Evolutionary conservation across 768 basidiomycete genomes (phyloP).

Genomic region (Boletus tomentosulus): DNA sequence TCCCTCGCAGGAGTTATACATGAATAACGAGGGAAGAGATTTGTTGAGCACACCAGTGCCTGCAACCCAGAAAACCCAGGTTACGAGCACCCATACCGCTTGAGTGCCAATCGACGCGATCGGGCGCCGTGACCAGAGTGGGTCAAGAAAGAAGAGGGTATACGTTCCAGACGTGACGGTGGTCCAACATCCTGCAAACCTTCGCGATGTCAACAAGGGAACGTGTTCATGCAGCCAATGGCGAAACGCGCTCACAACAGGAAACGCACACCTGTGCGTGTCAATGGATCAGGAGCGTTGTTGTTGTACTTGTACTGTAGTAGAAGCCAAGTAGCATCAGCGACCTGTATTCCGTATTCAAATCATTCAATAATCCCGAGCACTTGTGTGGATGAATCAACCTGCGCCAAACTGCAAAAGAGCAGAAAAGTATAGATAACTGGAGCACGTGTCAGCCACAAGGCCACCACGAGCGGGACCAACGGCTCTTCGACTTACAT

Average conservation of each 20-base stretch:
- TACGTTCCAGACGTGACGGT: conserved; percentile 47
- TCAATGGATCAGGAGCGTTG: conserved; percentile 46
- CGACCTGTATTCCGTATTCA: conserved; percentile 34
- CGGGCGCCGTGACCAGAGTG: conserved; percentile 49
- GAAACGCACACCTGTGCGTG: conserved; percentile 43
- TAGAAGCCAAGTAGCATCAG: conserved; percentile 55
- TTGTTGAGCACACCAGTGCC: conserved; percentile 50
- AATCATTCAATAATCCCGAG: conserved; percentile 2
- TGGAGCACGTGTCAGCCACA: conserved; percentile 27
- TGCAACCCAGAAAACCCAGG: conserved; percentile 60
- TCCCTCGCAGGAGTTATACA: conserved; percentile 37
- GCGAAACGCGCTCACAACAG: conserved; percentile 40
- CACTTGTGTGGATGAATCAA: conserved; percentile 13
- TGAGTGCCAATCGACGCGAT: conserved; percentile 57
- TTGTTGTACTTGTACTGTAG: conserved; percentile 51
- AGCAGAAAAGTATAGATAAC: conserved; percentile 52
- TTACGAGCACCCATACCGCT: conserved; percentile 52
- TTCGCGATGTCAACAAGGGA: conserved; percentile 22
- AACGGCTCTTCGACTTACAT: conserved; percentile 32
- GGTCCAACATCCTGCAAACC: conserved; percentile 62
- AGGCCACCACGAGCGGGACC: background rate
- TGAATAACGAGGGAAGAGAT: conserved; percentile 43
- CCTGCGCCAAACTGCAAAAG: conserved; percentile 45
- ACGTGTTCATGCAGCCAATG: background rate
- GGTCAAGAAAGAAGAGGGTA: conserved; percentile 58